Conservation (phyloP, 2,329 filamentous ascomycete species). For the Pseudogymnoascus sp. region DNA sequence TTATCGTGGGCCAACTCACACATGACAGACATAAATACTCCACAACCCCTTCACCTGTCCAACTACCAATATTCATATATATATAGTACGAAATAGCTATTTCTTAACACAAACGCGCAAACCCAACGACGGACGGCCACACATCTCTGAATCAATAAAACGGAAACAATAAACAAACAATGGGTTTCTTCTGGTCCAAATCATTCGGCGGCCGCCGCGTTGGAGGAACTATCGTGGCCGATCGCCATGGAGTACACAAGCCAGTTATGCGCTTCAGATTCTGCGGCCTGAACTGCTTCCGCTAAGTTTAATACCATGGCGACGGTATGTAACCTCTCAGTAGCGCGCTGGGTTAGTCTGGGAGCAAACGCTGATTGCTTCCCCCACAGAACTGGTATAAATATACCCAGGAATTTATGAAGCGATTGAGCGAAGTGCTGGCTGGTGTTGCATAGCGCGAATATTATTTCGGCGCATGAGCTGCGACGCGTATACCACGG, state of each 20-base stretch:
- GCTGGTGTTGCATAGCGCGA: background rate
- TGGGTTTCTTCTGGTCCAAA: conserved; percentile 33
- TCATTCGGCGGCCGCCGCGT: conserved; percentile 30
- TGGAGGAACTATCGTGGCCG: conserved; percentile 43
- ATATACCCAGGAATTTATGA: background rate
- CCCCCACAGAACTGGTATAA: background rate
- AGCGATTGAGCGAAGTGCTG: background rate
- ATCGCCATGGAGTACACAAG: conserved; percentile 43
- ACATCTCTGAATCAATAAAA: background rate
- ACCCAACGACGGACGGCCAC: background rate
- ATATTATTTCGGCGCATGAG: background rate
- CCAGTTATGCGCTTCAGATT: conserved; percentile 44
- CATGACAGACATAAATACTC: background rate
- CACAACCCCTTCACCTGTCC: background rate
- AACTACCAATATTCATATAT: background rate
- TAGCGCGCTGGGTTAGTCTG: background rate
- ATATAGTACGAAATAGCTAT: background rate
- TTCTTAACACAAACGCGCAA: background rate
- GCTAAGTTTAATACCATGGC: conserved; percentile 11
- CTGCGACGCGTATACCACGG: background rate
- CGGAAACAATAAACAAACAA: conserved; percentile 12
- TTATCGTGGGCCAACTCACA: background rate
- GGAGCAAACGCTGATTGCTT: background rate
- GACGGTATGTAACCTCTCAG: background rate
- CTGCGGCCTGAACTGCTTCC: conserved; percentile 44